Evolutionary conservation across 176 grass and related monocot species (phyloP), one percentile per base, ranked within the genome.

Genomic region (Puya raimondii): DNA sequence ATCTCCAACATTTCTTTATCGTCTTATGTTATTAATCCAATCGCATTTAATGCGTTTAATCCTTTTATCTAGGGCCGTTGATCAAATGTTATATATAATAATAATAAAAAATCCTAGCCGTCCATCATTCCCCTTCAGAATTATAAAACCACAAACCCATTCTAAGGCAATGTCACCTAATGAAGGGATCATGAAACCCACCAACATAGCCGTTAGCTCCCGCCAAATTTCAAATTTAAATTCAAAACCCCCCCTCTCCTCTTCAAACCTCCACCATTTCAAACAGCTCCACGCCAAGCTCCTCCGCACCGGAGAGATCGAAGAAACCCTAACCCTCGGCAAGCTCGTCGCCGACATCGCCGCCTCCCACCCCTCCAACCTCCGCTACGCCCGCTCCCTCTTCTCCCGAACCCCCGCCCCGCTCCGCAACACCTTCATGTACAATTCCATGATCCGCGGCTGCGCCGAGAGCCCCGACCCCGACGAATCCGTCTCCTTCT

Each of bases 301-400:
- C 71, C 76, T 84, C 50, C 75, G 76, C 49, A 66, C 18, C 11
- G 82, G 76, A 20, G 70, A 72, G 1, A 73, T 84, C 71, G 50
- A 66, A 23, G 76, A 84, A 70, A 65, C 51, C 9, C 77, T 76
- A 15, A 67, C 70, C 16, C 76, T 76, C 23, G 66, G 71, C 49
- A 67, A 66, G 21, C 70, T 84, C 49, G 71, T 72, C 9, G 75
- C 70, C 42, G 49, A 76, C n/a, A 66, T 47, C 29, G 71, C 75
- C 48, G 13, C 49, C 65, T 64, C 50, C 12, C 58, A 72, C 66
- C 76, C 49, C 65, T 64, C 50, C 12, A 51, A 72, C 58, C 76
- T 84, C 49, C 70, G 75, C 76, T 84, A 84, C 26, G 82, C 82
- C 11, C 70, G 53, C 71, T 23, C 82, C 50, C 54, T 84, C 82